Base-by-base conservation (phyloP, 2,329 filamentous ascomycete species). In the Nannizzia gypsea region DNA sequence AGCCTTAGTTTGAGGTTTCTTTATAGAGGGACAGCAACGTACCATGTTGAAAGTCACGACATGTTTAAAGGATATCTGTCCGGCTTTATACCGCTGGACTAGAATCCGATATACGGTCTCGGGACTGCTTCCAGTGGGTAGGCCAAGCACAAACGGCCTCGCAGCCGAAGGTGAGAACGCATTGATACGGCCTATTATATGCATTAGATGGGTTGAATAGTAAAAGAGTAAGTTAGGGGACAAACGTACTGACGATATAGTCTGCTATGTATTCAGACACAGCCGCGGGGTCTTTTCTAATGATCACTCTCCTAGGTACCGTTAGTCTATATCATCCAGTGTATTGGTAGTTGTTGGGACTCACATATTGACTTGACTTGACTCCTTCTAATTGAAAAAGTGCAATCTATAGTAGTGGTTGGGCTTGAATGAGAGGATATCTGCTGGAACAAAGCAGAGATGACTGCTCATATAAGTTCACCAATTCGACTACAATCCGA, bases 21-120 rank as follows among this genome's bases (percentile, higher is more conserved):
- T 0, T 31, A 56, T 3, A n/a, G 38, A 31, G 17, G 20, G 54
- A 38, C 1, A 9, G 6, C 20, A 61, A 46, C 76, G 61, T 80
- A 87, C 85, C 89, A 93, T 93, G 74, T 93, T 93, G 80, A 95
- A 95, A 26, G 89, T 95, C 70, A 93, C 82, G 68, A 95, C 88
- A 86, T 95, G 83, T 69, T 86, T 85, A 72, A 95, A 95, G 1
- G 89, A 92, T 68, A 95, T 85, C 70, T 89, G 70, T 57, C 66
- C 68, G 42, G 70, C 68, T 61, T 73, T 72, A 67, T 74, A 68
- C 40, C 70, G 70, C 64, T 76, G 68, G 56, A 93, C 89, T 26
- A 95, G 81, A 66, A 85, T 80, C 71, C 84, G 83, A 77, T 95
- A 95, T 65, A 93, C 84, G 57, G 83, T 80, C 63, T 90, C 81